These are phyloP conservation scores for Malus hybrid DNA, from an alignment of 331 rosid genomes.

Conservation along the genomic window DNA sequence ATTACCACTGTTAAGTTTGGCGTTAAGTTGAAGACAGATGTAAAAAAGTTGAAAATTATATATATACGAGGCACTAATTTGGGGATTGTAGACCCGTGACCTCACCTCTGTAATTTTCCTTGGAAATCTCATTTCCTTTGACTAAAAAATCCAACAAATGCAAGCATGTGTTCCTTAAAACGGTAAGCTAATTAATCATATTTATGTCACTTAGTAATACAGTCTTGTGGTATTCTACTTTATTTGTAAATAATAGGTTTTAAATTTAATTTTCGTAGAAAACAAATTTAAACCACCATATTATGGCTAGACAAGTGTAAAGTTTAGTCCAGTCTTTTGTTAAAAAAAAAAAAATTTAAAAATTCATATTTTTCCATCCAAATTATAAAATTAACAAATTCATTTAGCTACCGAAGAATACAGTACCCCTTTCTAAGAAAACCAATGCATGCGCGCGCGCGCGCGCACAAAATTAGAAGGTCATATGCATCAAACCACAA, in stretches of 20 bases:
- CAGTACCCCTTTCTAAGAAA: not conserved
- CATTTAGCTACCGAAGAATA: not conserved
- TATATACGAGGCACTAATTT: too few species aligned
- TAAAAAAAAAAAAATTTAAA: too few species aligned
- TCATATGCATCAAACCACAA: not conserved
- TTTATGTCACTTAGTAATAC: rapidly evolving
- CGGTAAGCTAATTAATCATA: not conserved
- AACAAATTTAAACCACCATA: too few species aligned
- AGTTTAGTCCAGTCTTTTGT: rapidly evolving
- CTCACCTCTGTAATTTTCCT: not conserved
- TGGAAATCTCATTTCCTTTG: not conserved
- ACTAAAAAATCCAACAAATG: not conserved
- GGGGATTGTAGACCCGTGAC: too few species aligned
- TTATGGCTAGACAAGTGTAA: too few species aligned
- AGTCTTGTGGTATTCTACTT: too few species aligned
- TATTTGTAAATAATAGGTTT: rapidly evolving
- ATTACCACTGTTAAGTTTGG: too few species aligned
- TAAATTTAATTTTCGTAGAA: too few species aligned
- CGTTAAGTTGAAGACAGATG: too few species aligned
- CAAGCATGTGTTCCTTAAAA: not conserved
- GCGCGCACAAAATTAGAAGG: not conserved
- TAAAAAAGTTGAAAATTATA: too few species aligned
- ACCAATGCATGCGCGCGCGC: not conserved
- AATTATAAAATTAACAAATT: too few species aligned
- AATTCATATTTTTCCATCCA: not conserved